Evolutionary conservation across 495 filamentous ascomycete species (phyloP).

Genomic region (Neurospora discreta): DNA sequence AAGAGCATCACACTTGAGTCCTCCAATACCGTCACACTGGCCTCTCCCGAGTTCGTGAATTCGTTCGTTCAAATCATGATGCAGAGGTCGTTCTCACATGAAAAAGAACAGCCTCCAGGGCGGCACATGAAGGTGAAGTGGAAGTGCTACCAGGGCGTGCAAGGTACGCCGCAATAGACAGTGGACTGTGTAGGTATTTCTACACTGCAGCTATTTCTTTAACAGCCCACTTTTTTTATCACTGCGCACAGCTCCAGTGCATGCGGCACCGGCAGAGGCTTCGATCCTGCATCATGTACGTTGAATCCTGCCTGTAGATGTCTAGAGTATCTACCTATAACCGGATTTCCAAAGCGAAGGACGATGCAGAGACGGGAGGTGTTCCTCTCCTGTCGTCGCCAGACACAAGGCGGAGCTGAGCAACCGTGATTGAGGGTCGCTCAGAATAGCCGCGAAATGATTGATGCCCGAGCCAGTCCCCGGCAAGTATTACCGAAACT

Average conservation of each 20-base stretch:
- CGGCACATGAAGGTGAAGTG: not conserved
- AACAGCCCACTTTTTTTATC: not conserved
- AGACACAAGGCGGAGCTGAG: constrained; percentile 6
- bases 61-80: not conserved
- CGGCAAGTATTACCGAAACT: not conserved
- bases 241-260: not conserved
- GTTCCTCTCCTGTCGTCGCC: not conserved
- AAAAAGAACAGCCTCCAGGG: not conserved
- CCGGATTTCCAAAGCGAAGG: not conserved
- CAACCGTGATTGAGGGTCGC: constrained; percentile 9
- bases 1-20: not conserved
- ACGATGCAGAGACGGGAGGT: not conserved
- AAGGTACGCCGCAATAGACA: not conserved
- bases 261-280: not conserved
- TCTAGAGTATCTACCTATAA: too few relatives aligned
- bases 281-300: not conserved
- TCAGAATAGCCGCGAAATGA: constrained; percentile 1
- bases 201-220: not conserved
- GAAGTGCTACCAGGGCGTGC: not conserved
- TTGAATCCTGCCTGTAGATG: not conserved
- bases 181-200: not conserved
- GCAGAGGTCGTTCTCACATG: not conserved
- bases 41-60: not conserved
- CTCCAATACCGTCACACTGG: not conserved
- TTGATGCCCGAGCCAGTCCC: not conserved